These are phyloP conservation scores for Leonotis leonurus DNA, from an alignment of 257 asterid species.

Conservation along the genomic window DNA sequence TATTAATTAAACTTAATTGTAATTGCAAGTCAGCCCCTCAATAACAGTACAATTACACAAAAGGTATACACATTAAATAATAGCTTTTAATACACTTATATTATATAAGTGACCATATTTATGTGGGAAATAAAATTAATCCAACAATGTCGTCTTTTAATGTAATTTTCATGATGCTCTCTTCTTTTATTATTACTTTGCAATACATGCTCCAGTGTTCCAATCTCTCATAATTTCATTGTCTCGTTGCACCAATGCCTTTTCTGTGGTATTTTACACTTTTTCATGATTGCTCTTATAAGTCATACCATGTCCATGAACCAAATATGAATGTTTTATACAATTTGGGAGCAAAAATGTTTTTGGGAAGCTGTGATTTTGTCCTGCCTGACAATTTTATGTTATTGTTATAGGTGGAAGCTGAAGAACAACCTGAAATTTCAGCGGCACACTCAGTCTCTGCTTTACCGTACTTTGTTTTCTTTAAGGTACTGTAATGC, in stretches of 20 bases:
- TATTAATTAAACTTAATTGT: no score
- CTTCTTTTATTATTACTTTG: neutral
- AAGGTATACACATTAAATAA: no score
- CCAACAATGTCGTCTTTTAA: neutral
- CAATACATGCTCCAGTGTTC: conserved; percentile 7
- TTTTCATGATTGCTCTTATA: no score
- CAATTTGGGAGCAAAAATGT: neutral
- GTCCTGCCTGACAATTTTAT: conserved; percentile 11
- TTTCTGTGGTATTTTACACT: no score
- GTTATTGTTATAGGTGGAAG: conserved; percentile 69
- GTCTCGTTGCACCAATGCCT: no score
- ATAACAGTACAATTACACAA: no score
- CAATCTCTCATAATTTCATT: no score
- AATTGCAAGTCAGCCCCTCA: no score
- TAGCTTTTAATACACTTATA: no score
- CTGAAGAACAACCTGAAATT: conserved; percentile 95
- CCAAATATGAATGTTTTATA: neutral
- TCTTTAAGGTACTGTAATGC: conserved; percentile 58
- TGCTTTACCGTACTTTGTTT: conserved; percentile 86
- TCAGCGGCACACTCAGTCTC: conserved; percentile 80
- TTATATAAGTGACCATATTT: no score
- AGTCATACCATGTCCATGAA: neutral
- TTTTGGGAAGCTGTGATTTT: neutral
- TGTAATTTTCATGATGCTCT: neutral
- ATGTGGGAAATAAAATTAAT: no score